Percentiles rank a stretch among this genome's conserved stretches.
phyloP scores from a whole-genome alignment of 1,284 basidiomycete species.

The Puccinia polysora region DNA sequence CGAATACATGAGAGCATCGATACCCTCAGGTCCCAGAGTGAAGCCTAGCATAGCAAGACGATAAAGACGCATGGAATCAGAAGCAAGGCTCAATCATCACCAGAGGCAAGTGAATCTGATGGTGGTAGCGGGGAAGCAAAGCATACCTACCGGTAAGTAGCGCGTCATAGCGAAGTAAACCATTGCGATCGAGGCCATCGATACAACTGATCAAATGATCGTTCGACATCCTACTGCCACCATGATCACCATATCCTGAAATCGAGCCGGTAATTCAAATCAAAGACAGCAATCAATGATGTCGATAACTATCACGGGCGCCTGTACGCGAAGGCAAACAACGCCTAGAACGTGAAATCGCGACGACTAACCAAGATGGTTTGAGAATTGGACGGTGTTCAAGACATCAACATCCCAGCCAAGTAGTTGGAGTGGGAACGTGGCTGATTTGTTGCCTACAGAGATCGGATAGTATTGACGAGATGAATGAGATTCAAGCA shows the following conservation, averaged over 20 bases:
- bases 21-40: constrained; percentile 31
- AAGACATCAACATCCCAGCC: constrained; percentile 95
- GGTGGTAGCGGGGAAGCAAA: neutral
- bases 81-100: no score
- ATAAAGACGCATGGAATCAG: no score
- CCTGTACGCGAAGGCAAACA: neutral
- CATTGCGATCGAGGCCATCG: constrained; percentile 22
- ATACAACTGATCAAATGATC: constrained; percentile 40
- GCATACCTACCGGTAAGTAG: constrained; percentile 24
- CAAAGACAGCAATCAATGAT: no score
- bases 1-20: constrained; percentile 21
- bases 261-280: no score
- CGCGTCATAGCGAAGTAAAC: constrained; percentile 16
- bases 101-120: neutral
- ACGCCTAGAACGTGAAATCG: neutral
- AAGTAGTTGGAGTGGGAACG: constrained; percentile 88
- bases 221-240: constrained; percentile 18
- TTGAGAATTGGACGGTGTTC: constrained; percentile 84
- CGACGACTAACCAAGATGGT: constrained; percentile 71
- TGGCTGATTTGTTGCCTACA: constrained; percentile 71
- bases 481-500: neutral
- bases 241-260: constrained; percentile 34
- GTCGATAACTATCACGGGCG: no score
- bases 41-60: constrained; percentile 12
- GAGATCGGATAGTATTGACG: constrained; percentile 1